Percentiles rank a stretch among this genome's conserved stretches.
These are phyloP conservation scores for Cladosporium colombiae DNA, from an alignment of 2,329 filamentous ascomycete species.

Conservation along the genomic window DNA sequence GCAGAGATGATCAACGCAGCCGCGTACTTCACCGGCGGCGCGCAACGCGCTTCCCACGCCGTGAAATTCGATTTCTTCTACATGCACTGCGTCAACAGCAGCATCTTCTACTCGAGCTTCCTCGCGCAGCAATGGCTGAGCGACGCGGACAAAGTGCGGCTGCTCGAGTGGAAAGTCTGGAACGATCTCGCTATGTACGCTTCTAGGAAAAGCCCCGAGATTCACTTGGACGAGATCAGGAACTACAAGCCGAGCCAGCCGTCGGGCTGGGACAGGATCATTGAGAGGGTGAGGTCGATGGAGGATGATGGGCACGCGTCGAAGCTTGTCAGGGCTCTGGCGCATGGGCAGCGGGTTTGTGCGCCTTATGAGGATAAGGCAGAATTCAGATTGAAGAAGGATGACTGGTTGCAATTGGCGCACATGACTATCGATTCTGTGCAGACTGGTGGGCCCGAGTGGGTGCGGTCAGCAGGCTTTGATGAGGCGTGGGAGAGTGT, in stretches of 20 bases:
- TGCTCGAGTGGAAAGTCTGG: constrained; percentile 82
- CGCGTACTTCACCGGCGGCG: constrained; percentile 61
- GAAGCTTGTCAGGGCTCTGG: constrained; percentile 72
- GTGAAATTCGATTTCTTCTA: constrained; percentile 81
- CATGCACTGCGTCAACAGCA: constrained; percentile 75
- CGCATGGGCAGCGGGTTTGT: constrained; percentile 60
- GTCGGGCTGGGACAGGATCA: constrained; percentile 46
- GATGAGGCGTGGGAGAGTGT: constrained; percentile 63
- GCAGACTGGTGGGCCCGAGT: constrained; percentile 54
- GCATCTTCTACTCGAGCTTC: constrained; percentile 71
- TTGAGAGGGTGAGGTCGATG: constrained; percentile 48
- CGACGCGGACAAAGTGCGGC: constrained; percentile 60
- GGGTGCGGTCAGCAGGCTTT: constrained; percentile 65
- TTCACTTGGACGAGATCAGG: constrained; percentile 61
- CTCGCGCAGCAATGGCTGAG: constrained; percentile 63
- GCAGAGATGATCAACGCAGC: constrained; percentile 71
- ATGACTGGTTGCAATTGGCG: constrained; percentile 61
- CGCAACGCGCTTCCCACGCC: constrained; percentile 64
- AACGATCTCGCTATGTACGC: constrained; percentile 74
- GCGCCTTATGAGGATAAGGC: constrained; percentile 49
- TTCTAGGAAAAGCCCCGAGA: constrained; percentile 63
- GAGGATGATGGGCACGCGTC: constrained; percentile 79
- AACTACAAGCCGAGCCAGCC: constrained; percentile 58
- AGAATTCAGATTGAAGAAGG: constrained; percentile 49
- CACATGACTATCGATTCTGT: constrained; percentile 65